Percentiles rank a stretch among this genome's conserved stretches.
Evolutionary conservation across 176 grass and related monocot genomes (phyloP).

Genomic region (Musa itinerans): DNA sequence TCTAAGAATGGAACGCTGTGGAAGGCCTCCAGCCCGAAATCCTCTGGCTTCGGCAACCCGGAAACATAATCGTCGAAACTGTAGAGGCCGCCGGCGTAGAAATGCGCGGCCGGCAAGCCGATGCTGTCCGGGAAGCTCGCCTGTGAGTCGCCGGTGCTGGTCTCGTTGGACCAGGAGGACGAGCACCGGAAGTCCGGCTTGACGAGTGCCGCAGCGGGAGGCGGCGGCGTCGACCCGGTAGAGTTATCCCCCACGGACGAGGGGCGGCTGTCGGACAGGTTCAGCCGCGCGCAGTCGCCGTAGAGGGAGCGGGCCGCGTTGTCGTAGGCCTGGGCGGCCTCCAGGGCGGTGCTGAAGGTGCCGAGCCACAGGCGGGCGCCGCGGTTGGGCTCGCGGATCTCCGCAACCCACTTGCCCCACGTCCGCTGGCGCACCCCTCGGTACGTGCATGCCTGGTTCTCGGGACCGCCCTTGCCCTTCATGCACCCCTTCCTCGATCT

Average conservation of each 20-base stretch:
- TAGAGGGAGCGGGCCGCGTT: conserved; percentile 12
- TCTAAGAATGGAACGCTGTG: conserved; percentile 3
- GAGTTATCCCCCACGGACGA: too few species aligned
- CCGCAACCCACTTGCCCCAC: conserved; percentile 25
- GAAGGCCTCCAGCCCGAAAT: conserved; percentile 16
- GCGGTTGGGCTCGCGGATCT: conserved; percentile 23
- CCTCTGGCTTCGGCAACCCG: conserved; percentile 7
- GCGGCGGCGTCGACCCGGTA: neutral
- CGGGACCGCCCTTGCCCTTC: conserved; percentile 20
- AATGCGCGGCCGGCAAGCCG: neutral
- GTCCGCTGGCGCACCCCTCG: conserved; percentile 22
- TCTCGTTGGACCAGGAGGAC: neutral
- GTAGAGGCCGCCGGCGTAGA: neutral
- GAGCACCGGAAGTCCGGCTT: neutral
- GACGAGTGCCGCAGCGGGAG: neutral
- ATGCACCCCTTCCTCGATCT: conserved; percentile 19
- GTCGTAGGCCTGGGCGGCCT: conserved; percentile 11
- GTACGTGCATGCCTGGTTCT: conserved; percentile 18
- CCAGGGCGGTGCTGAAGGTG: conserved; percentile 16
- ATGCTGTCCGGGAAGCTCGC: neutral
- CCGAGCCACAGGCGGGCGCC: conserved; percentile 24
- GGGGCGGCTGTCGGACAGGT: neutral
- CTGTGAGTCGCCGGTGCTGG: neutral
- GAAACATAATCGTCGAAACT: neutral
- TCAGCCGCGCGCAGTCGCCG: conserved; percentile 19